Evolutionary conservation across 371 early-diverging fungal genomes (phyloP).

Genomic region (Cokeromyces recurvatus): DNA sequence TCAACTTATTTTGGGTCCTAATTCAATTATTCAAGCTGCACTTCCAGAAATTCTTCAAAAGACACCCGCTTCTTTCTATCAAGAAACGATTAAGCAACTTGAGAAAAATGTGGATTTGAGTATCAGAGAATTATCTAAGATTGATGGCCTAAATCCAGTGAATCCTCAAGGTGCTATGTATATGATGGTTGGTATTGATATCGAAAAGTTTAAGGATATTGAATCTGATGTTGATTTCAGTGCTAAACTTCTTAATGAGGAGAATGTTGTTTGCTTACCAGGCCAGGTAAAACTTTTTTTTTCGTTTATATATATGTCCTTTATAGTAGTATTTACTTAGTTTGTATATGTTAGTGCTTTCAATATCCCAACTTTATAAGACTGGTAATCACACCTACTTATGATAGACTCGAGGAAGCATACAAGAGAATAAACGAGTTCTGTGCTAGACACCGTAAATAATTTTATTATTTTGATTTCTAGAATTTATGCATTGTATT

Average conservation of each 20-base stretch:
- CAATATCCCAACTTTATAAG: constrained; percentile 78
- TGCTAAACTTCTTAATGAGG: constrained; percentile 78
- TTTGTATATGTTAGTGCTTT: constrained; percentile 60
- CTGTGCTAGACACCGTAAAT: constrained; percentile 66
- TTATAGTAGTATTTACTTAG: neutral
- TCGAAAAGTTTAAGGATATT: constrained; percentile 71
- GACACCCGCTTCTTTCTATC: constrained; percentile 65
- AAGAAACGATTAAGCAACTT: constrained; percentile 65
- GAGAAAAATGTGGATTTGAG: constrained; percentile 65
- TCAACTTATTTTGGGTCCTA: constrained; percentile 80
- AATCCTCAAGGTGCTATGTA: constrained; percentile 94
- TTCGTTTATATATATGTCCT: neutral
- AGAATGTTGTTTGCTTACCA: constrained; percentile 83
- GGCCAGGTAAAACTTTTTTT: constrained; percentile 57
- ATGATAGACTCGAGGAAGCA: constrained; percentile 68
- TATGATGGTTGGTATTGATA: constrained; percentile 81
- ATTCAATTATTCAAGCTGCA: constrained; percentile 74
- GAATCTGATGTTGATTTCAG: constrained; percentile 76
- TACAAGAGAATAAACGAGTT: constrained; percentile 75
- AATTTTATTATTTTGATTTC: no score
- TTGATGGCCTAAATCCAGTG: constrained; percentile 75
- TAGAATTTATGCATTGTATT: no score
- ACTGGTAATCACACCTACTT: constrained; percentile 78
- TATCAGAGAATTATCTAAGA: constrained; percentile 52
- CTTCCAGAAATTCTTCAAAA: constrained; percentile 74